Evolutionary conservation across 257 asterid species (phyloP), one percentile per base, ranked within the genome.

Genomic region (Fraxinus cuspidata): DNA sequence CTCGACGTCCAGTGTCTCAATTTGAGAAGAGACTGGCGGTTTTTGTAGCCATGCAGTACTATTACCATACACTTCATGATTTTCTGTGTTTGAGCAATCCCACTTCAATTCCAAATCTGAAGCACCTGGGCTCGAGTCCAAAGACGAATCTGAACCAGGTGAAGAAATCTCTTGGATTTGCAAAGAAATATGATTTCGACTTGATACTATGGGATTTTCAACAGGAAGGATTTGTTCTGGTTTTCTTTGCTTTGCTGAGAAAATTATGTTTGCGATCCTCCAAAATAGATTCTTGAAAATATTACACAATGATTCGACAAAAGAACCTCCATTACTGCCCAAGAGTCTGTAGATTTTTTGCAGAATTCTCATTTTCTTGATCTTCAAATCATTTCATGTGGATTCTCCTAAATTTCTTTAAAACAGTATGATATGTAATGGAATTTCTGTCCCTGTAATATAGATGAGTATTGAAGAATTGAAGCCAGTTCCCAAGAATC

Each of bases 291-390:
- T 58, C 67, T 21, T n/a, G n/a, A 21, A 29, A 2, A 58, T 19
- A 3, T 56, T 6, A 56, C 19, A 19, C 6, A n/a, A 56, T 49
- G 58, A 49, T 49, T 3, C 18, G 18, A 1, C 27, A 56, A 56
- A 9, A 58, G 67, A 58, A 58, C 13, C 28, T 56, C 60, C 60
- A 53, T 53, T 58, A 9, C 28, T 5, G 44, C 28, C 38, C 18
- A 71, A 21, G 49, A 27, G 44, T 64, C 69, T 34, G 58, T 63
- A 12, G 31, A 44, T 49, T 35, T 77, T 78, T 31, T 10, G 73
- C 51, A 72, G 37, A 47, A 63, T 72, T 31, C 82, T 77, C 82
- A 78, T 78, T 64, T 58, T 29, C 38, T 72, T 34, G 56, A 29
- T 68, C 53, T 67, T 66, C 66, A 76, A 66, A 76, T 27, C 3